phyloP scores from a whole-genome alignment of 352 stramenopile species.

The Globisporangium canariense region DNA sequence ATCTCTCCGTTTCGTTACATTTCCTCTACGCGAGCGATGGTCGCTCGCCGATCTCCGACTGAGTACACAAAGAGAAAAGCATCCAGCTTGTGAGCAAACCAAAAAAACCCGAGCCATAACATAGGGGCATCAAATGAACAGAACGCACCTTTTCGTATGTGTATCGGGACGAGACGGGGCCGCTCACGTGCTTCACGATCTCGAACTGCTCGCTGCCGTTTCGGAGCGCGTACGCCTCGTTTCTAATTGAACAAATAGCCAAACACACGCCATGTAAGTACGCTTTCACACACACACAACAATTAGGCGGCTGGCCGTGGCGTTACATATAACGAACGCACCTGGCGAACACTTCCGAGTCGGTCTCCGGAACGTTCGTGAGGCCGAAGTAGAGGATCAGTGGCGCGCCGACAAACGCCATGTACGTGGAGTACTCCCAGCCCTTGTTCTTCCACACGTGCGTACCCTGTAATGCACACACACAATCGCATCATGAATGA shows the following conservation, averaged over 20 bases:
- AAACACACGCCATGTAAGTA: background rate
- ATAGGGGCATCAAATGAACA: background rate
- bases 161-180: slow-evolving; percentile 41
- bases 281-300: background rate
- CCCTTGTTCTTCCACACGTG: slow-evolving; percentile 79
- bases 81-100: background rate
- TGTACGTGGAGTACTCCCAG: slow-evolving; percentile 81
- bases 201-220: slow-evolving; percentile 43
- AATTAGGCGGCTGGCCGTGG: background rate
- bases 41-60: slow-evolving; percentile 61
- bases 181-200: slow-evolving; percentile 41
- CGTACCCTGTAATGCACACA: slow-evolving; percentile 40
- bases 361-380: slow-evolving; percentile 75
- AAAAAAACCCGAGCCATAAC: background rate
- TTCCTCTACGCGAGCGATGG: slow-evolving; percentile 42
- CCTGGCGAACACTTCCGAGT: slow-evolving; percentile 82
- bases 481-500: background rate
- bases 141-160: slow-evolving; percentile 47
- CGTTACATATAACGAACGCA: slow-evolving; percentile 19
- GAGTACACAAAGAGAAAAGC: slow-evolving; percentile 2
- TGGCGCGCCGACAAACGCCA: slow-evolving; percentile 66
- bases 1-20: background rate
- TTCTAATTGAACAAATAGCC: slow-evolving; percentile 23
- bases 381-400: slow-evolving; percentile 76
- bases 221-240: slow-evolving; percentile 54